These are phyloP conservation scores for Pichia pseudocactophila DNA, from an alignment of 805 yeast species.

Conservation along the genomic window DNA sequence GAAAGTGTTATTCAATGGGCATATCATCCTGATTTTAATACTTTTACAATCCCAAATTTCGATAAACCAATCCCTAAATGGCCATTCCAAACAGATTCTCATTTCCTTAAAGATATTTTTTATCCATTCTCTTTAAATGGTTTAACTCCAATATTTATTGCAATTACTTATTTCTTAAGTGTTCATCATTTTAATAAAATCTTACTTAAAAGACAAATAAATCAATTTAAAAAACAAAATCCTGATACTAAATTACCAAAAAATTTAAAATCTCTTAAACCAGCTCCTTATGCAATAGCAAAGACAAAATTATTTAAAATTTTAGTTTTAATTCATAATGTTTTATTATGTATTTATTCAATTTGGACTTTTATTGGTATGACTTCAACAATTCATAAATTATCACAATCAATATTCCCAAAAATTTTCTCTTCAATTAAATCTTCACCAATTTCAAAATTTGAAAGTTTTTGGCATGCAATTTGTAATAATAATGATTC, in stretches of 20 bases:
- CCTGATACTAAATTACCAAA: conserved; percentile 20
- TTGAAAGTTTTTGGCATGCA: conserved; percentile 48
- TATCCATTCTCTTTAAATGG: conserved; percentile 39
- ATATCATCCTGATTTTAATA: conserved; percentile 18
- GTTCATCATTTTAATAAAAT: conserved; percentile 48
- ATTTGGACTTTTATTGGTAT: conserved; percentile 67
- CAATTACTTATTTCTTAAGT: conserved; percentile 45
- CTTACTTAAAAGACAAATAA: conserved; percentile 38
- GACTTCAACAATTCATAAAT: conserved; percentile 35
- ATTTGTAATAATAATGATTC: conserved; percentile 39
- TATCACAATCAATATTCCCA: conserved; percentile 26
- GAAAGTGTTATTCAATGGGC: conserved; percentile 22
- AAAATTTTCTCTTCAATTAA: conserved; percentile 16
- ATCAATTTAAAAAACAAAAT: conserved; percentile 23
- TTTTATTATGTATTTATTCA: conserved; percentile 55
- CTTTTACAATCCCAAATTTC: conserved; percentile 22
- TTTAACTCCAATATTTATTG: conserved; percentile 47
- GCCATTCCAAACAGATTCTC: conserved; percentile 18
- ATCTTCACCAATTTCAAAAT: conserved; percentile 11
- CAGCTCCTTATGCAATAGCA: conserved; percentile 47
- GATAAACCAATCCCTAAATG: conserved; percentile 19
- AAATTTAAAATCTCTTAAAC: conserved; percentile 31
- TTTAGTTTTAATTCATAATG: conserved; percentile 52
- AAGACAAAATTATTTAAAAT: conserved; percentile 37
- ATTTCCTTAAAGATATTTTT: conserved; percentile 23